phyloP scores from a whole-genome alignment of 2,329 filamentous ascomycete species.

The Colletotrichum scovillei region DNA sequence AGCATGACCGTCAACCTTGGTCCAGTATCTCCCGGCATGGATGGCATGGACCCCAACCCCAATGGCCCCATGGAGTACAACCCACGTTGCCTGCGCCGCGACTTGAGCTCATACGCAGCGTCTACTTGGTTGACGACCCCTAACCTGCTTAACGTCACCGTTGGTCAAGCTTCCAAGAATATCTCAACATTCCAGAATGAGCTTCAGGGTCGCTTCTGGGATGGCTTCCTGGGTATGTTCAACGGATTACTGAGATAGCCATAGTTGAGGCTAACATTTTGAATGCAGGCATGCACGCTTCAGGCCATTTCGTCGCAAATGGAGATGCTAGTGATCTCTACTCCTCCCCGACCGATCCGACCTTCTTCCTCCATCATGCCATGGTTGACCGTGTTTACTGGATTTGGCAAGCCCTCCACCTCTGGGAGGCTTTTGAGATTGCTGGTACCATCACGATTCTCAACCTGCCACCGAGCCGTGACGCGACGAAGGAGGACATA shows the following conservation, averaged over 20 bases:
- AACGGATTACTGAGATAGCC: conserved; percentile 8
- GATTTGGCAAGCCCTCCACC: conserved; percentile 42
- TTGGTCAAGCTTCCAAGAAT: conserved; percentile 34
- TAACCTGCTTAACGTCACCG: conserved; percentile 41
- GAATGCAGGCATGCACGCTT: conserved; percentile 30
- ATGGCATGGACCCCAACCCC: conserved; percentile 10
- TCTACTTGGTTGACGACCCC: conserved; percentile 37
- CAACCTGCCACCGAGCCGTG: conserved; percentile 38
- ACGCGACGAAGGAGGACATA: conserved; percentile 40
- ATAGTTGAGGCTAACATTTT: not conserved
- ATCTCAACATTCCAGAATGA: conserved; percentile 44
- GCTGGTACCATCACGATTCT: conserved; percentile 38
- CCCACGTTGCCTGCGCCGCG: conserved; percentile 47
- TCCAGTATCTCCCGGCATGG: conserved; percentile 40
- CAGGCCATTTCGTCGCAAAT: conserved; percentile 44
- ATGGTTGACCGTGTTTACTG: conserved; percentile 43
- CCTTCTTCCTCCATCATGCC: conserved; percentile 41
- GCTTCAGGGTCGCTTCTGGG: conserved; percentile 44
- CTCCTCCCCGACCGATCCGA: conserved; percentile 40
- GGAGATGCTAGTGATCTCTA: conserved; percentile 40
- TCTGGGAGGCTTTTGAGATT: conserved; percentile 31
- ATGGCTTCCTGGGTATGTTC: conserved; percentile 40
- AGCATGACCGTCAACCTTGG: conserved; percentile 44
- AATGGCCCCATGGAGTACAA: conserved; percentile 37
- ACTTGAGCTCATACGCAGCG: conserved; percentile 40